phyloP scores from a whole-genome alignment of 305 asterid genomes.

The Solanum chacoense region DNA sequence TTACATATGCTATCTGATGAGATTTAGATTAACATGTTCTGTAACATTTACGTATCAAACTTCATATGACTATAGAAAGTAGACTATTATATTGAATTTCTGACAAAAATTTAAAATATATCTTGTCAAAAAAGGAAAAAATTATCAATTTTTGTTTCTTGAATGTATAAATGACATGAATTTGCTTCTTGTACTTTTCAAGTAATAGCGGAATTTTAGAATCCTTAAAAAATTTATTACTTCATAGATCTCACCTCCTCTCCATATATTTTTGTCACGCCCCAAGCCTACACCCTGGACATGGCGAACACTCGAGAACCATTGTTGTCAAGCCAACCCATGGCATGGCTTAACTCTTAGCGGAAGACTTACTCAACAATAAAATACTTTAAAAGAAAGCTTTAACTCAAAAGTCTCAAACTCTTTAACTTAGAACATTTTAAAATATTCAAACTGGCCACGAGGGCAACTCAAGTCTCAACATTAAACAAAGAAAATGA shows the following conservation, averaged over 20 bases:
- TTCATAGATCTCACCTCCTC: background rate
- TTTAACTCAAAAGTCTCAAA: too few relatives aligned
- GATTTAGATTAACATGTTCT: too few relatives aligned
- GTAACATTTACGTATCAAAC: background rate
- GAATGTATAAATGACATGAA: background rate
- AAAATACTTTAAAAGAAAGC: too few relatives aligned
- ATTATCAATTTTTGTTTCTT: background rate
- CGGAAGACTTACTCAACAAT: too few relatives aligned
- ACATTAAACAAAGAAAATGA: too few relatives aligned
- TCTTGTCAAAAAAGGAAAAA: background rate
- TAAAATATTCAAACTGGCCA: too few relatives aligned
- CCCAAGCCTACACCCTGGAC: too few relatives aligned
- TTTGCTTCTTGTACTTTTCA: background rate
- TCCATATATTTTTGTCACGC: background rate
- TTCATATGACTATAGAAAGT: background rate
- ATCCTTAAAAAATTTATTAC: background rate
- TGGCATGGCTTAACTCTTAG: too few relatives aligned
- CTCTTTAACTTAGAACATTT: too few relatives aligned
- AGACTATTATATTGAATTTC: background rate
- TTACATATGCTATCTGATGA: background rate
- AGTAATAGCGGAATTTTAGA: background rate
- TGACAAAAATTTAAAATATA: background rate
- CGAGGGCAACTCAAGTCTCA: too few relatives aligned
- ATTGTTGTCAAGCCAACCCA: too few relatives aligned
- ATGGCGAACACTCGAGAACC: too few relatives aligned